These are phyloP conservation scores for Pilaira anomala DNA, from an alignment of 192 early-diverging fungal genomes.

Conservation along the genomic window DNA sequence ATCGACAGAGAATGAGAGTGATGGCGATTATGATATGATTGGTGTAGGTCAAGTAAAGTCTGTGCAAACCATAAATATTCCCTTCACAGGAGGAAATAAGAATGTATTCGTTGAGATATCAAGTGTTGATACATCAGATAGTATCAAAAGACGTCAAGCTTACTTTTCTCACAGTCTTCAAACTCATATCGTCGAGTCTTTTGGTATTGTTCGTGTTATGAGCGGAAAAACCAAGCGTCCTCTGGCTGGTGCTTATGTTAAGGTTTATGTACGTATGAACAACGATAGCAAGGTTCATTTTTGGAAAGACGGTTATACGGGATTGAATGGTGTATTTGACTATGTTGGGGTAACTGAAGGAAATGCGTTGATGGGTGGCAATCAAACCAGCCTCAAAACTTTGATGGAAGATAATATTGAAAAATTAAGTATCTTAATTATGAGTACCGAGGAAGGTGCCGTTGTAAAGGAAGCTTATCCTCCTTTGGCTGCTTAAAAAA, in stretches of 20 bases:
- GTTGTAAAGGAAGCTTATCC: constrained; percentile 31
- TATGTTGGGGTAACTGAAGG: constrained; percentile 43
- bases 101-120: constrained; percentile 34
- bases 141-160: constrained; percentile 29
- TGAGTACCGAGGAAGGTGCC: constrained; percentile 18
- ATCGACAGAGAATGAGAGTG: background rate
- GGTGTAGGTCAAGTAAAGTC: background rate
- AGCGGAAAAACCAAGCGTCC: constrained; percentile 29
- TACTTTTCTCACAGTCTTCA: constrained; percentile 42
- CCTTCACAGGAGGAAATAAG: background rate
- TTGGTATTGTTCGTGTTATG: constrained; percentile 39
- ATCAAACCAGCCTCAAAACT: background rate
- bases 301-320: constrained; percentile 56
- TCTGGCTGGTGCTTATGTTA: constrained; percentile 46
- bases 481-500: constrained; percentile 5
- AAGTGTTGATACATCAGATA: constrained; percentile 22
- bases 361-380: constrained; percentile 21
- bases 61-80: background rate
- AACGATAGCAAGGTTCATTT: constrained; percentile 26
- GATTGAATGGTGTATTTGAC: constrained; percentile 46
- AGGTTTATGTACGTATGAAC: constrained; percentile 45
- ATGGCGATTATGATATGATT: constrained; percentile 1
- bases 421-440: constrained; percentile 26
- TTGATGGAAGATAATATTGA: constrained; percentile 7
- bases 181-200: constrained; percentile 37